A percentile compares a stretch with the other conserved stretches of the same genome.
phyloP scores from a whole-genome alignment of 106 monocot species.

The Dioscorea zingiberensis region DNA sequence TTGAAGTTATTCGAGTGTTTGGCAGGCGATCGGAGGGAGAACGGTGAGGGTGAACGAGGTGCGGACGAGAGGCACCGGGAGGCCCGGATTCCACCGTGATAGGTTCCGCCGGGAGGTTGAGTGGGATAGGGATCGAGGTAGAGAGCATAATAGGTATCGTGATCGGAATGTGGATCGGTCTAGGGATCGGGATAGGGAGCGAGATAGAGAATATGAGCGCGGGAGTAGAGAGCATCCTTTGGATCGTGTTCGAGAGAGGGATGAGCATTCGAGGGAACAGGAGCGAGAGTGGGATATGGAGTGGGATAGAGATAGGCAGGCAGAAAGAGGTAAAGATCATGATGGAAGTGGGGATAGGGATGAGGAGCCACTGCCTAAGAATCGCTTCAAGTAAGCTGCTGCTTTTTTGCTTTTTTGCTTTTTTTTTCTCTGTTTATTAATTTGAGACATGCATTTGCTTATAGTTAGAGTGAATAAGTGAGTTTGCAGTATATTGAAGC shows the following conservation, averaged over 20 bases:
- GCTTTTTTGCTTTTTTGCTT: background rate
- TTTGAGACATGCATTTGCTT: background rate
- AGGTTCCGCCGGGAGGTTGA: constrained; percentile 46
- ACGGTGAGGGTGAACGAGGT: constrained; percentile 81
- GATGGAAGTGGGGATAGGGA: constrained; percentile 45
- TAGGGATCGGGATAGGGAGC: constrained; percentile 44
- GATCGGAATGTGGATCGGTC: constrained; percentile 48
- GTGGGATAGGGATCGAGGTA: constrained; percentile 52
- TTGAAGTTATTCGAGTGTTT: background rate
- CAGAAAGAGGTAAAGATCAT: constrained; percentile 34
- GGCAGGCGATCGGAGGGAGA: constrained; percentile 53
- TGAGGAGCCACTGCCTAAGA: constrained; percentile 38
- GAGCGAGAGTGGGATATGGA: constrained; percentile 54
- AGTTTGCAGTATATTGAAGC: background rate
- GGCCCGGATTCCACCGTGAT: constrained; percentile 54
- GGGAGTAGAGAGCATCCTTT: constrained; percentile 33
- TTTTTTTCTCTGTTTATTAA: background rate
- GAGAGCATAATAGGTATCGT: constrained; percentile 49
- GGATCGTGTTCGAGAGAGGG: constrained; percentile 39
- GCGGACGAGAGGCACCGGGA: constrained; percentile 52
- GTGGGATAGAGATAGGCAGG: constrained; percentile 43
- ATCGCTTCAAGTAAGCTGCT: constrained; percentile 39
- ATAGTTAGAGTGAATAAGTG: background rate
- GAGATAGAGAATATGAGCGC: constrained; percentile 47
- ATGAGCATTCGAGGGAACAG: constrained; percentile 22